phyloP scores from a whole-genome alignment of 106 monocot genomes.

The Vanilla planifolia region DNA sequence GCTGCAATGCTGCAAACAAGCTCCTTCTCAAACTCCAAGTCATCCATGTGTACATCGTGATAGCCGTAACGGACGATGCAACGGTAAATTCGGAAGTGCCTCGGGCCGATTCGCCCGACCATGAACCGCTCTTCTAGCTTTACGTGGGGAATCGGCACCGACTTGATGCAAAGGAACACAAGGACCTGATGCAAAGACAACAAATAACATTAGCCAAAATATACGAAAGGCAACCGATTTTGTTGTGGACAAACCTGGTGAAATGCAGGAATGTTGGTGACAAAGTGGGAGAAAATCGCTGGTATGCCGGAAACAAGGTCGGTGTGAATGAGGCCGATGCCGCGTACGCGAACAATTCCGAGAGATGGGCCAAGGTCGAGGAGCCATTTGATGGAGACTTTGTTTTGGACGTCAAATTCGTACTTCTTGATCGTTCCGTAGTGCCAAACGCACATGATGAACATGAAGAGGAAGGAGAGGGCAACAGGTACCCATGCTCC shows the following conservation, averaged over 20 bases:
- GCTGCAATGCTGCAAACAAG: slow-evolving; percentile 86
- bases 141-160: slow-evolving; percentile 74
- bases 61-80: slow-evolving; percentile 95
- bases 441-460: slow-evolving; percentile 83
- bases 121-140: slow-evolving; percentile 67
- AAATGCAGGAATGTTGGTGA: slow-evolving; percentile 95
- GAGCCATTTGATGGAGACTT: slow-evolving; percentile 95
- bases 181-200: slow-evolving; percentile 47
- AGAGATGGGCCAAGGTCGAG: slow-evolving; percentile 80
- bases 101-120: slow-evolving; percentile 80
- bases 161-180: slow-evolving; percentile 89
- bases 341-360: slow-evolving; percentile 85
- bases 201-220: neutral
- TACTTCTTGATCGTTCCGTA: slow-evolving; percentile 92
- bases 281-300: slow-evolving; percentile 96
- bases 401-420: slow-evolving; percentile 89
- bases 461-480: slow-evolving; percentile 67
- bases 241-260: slow-evolving; percentile 54
- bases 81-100: slow-evolving; percentile 61
- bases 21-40: slow-evolving; percentile 87
- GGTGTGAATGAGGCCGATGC: slow-evolving; percentile 86
- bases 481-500: slow-evolving; percentile 94
- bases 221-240: neutral
- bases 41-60: slow-evolving; percentile 85
- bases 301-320: slow-evolving; percentile 93